Base-by-base conservation (phyloP, 345 rosid species). In the Gossypioides kirkii region DNA sequence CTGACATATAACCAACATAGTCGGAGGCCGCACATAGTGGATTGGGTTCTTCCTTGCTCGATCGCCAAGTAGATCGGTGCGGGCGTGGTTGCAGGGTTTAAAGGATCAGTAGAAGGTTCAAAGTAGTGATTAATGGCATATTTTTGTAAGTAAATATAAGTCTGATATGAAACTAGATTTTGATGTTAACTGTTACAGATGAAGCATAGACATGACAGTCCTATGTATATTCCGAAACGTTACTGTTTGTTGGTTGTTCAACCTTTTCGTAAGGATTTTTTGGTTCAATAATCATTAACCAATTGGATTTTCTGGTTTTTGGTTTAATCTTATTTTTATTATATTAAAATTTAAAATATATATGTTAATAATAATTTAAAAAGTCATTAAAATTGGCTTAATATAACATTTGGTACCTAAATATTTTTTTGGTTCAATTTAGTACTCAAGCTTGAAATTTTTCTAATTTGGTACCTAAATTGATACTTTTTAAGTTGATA, bases 1-100 rank as follows among this genome's bases (percentile, higher is more conserved):
- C 63, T 74, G 74, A 77, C 80, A 36, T 85, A 81, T 59, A 80
- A 76, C 42, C 76, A 61, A 43, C 83, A 71, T 54, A 80, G 84
- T 55, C 28, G 32, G 14, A 55, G 61, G 63, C 79, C 84, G 0
- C 77, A 85, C 70, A 74, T 87, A 14, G 82, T 84, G 17, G 82
- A 78, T 18, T 77, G 89, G 88, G 83, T 88, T 76, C 91, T 91
- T 79, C 86, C 91, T 23, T 91, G 87, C 75, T 73, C 75, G 10
- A 71, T 72, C 18, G 73, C 79, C 26, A 43, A 72, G 68, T 72
- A 72, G 42, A 1, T n/a, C 20, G 25, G 23, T 45, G 13, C n/a
- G 23, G 54, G 17, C 46, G 28, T 28, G 17, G 36, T 6, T 13
- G 46, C n/a, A 28, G 10, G 54, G 53, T 23, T 20, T 49, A 16